Evolutionary conservation across 768 basidiomycete genomes (phyloP), one percentile per base, ranked within the genome.

Genomic region (Mycena metata): DNA sequence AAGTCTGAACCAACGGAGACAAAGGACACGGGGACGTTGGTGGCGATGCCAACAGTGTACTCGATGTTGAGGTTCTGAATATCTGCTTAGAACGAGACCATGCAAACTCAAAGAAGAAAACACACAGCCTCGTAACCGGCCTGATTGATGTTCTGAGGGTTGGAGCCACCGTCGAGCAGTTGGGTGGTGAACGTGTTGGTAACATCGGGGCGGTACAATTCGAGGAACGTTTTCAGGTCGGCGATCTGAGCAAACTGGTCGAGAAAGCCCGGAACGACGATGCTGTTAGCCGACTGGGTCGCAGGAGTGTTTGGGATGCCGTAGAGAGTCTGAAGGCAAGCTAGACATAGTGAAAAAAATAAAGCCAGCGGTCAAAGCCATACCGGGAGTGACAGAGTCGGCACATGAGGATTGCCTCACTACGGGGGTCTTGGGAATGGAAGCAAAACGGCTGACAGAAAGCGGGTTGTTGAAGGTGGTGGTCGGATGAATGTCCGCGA

Each of bases 401-500:
- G 60, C 54, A 45, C 65, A 70, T 19, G 69, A 70, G 12, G 63
- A n/a, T 33, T 21, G 54, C 59, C 16, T 54, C 41, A 11, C 43
- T 6, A 36, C 35, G 17, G 52, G 7, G 17, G 63, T 26, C 55
- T 58, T 43, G 55, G 59, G 36, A 8, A 36, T 47, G 23, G 50
- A 61, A 21, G 69, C 75, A n/a, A 69, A 78, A 69, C 74, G 69
- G 23, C 68, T 19, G 12, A 42, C 2, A 10, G 63, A 72, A 0
- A 75, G 21, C 23, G 61, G 61, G 56, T 51, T 67, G 41, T 79
- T 78, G 72, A 83, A 75, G 36, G 70, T 62, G 23, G 58, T 67
- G 7, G 73, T 67, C 3, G 86, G 85, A n/a, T 84, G 78, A 15
- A 83, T 72, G 17, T 79, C 45, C 23, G 76, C 69, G 65, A 83